Evolutionary conservation across 345 rosid genomes (phyloP).

Genomic region (Citropsis articulata): DNA sequence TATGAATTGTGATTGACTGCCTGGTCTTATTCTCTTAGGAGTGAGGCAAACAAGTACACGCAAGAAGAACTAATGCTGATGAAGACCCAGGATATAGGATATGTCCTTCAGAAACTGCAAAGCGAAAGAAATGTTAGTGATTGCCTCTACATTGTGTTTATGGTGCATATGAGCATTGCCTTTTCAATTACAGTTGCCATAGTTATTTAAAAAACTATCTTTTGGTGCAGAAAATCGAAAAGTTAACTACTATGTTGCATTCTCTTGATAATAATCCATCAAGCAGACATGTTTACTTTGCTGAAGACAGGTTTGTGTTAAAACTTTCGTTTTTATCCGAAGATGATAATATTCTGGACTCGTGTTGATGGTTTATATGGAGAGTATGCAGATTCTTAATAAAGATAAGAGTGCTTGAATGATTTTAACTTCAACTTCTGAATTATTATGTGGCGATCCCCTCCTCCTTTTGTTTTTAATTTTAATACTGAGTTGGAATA

Average conservation of each 20-base stretch:
- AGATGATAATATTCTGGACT: neutral
- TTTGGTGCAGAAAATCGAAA: constrained; percentile 76
- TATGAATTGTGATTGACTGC: neutral
- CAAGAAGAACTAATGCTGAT: constrained; percentile 78
- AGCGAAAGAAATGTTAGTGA: constrained; percentile 64
- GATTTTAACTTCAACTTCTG: neutral
- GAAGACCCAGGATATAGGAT: constrained; percentile 94
- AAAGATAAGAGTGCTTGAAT: neutral
- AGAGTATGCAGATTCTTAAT: neutral
- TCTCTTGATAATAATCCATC: constrained; percentile 49
- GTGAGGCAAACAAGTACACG: constrained; percentile 63
- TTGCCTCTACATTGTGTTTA: neutral
- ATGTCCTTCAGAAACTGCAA: constrained; percentile 76
- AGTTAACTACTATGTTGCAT: constrained; percentile 64
- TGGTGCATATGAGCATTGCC: neutral
- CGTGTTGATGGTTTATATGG: neutral
- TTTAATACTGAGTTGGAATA: neutral
- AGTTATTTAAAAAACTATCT: neutral
- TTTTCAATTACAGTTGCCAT: neutral
- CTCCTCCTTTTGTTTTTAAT: neutral
- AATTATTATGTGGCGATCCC: neutral
- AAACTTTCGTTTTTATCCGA: neutral
- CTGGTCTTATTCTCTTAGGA: constrained; percentile 36
- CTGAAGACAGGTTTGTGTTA: constrained; percentile 69
- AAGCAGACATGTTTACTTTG: constrained; percentile 62